Conservation (phyloP, 225 moss, liverwort and hornwort species). For the Polytrichum commune region DNA sequence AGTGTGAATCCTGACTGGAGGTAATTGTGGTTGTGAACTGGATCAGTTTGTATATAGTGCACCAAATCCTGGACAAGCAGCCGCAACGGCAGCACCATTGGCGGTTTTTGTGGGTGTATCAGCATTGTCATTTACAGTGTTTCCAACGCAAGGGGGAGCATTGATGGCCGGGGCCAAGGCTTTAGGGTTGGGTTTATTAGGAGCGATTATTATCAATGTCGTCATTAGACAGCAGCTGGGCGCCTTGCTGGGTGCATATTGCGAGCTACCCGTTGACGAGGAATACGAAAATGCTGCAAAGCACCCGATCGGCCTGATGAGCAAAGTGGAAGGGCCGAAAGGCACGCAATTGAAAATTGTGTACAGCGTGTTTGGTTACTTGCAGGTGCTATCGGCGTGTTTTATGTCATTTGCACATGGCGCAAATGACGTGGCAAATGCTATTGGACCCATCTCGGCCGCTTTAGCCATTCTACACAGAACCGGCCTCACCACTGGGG, state of each 20-base stretch:
- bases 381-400: conserved; percentile 91
- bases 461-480: conserved; percentile 79
- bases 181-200: conserved; percentile 57
- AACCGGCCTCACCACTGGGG: conserved; percentile 28
- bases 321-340: conserved; percentile 75
- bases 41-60: conserved; percentile 89
- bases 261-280: conserved; percentile 46
- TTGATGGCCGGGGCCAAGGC: conserved; percentile 62
- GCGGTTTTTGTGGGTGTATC: conserved; percentile 81
- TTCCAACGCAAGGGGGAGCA: conserved; percentile 44
- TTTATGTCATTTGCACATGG: conserved; percentile 99
- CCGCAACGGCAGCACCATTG: conserved; percentile 80
- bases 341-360: conserved; percentile 86
- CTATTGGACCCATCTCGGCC: conserved; percentile 94
- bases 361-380: conserved; percentile 86
- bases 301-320: conserved; percentile 28
- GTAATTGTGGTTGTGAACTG: background rate
- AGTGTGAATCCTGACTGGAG: background rate
- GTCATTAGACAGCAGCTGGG: conserved; percentile 80
- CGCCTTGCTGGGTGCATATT: conserved; percentile 62
- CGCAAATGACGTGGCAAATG: conserved; percentile 92
- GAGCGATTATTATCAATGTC: conserved; percentile 66
- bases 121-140: conserved; percentile 70
- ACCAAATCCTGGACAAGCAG: conserved; percentile 92
- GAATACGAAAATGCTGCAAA: conserved; percentile 17